phyloP scores from a whole-genome alignment of 2,329 filamentous ascomycete species.

The Thielaviopsis ethacetica region DNA sequence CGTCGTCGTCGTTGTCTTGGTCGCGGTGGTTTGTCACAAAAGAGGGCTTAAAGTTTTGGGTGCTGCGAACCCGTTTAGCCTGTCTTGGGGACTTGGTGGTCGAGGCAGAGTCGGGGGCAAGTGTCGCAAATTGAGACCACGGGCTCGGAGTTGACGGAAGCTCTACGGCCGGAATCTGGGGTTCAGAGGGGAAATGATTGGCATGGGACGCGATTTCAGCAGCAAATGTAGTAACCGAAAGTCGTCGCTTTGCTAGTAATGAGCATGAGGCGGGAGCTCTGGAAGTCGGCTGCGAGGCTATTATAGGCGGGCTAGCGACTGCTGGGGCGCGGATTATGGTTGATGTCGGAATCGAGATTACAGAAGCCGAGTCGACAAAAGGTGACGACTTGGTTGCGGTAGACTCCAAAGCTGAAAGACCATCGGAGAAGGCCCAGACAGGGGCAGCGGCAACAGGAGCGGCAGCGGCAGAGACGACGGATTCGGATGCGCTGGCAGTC shows the following conservation, averaged over 20 bases:
- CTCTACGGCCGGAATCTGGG: slow-evolving; percentile 42
- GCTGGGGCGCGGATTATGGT: background rate
- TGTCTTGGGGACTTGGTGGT: background rate
- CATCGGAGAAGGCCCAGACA: background rate
- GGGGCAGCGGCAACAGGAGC: background rate
- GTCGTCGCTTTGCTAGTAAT: slow-evolving; percentile 5
- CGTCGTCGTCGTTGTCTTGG: background rate
- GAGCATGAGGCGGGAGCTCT: slow-evolving; percentile 25
- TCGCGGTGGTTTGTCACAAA: no score
- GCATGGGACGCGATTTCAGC: slow-evolving; percentile 42
- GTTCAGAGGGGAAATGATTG: slow-evolving; percentile 40
- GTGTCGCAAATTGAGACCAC: background rate
- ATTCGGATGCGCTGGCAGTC: background rate
- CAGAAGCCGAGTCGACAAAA: background rate
- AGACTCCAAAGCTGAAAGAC: background rate
- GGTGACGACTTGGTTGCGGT: background rate
- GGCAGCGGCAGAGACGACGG: no score
- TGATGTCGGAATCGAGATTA: background rate
- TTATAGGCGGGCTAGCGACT: background rate
- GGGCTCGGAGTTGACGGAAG: slow-evolving; percentile 37
- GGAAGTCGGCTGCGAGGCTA: slow-evolving; percentile 12
- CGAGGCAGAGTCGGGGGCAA: background rate
- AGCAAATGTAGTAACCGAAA: slow-evolving; percentile 21
- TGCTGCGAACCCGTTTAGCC: background rate
- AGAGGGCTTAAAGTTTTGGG: background rate